Evolutionary conservation across 345 rosid genomes (phyloP).

Genomic region (Eucalyptus regnans): DNA sequence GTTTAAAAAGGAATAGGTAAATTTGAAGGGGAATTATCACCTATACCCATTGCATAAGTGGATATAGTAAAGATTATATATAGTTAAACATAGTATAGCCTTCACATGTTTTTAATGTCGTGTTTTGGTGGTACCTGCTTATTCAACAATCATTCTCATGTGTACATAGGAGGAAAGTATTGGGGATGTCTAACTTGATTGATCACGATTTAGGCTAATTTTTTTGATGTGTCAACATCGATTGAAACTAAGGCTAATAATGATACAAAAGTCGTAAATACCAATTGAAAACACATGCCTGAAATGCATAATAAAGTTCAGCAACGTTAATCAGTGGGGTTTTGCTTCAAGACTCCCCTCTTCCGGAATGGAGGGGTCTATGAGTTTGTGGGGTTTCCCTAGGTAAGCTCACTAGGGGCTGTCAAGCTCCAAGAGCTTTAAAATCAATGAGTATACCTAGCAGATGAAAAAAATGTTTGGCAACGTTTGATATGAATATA

Average conservation of each 20-base stretch:
- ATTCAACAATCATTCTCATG: not conserved
- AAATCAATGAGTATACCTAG: not conserved
- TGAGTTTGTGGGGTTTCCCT: too few relatives aligned
- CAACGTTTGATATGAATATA: not conserved
- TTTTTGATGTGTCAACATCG: not conserved
- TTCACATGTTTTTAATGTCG: not conserved
- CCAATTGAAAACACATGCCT: not conserved
- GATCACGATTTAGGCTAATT: not conserved
- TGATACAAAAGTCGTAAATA: not conserved
- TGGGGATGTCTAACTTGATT: not conserved
- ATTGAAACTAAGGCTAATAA: not conserved
- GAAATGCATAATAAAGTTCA: not conserved
- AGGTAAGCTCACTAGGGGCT: too few relatives aligned
- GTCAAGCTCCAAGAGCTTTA: too few relatives aligned
- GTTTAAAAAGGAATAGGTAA: not conserved
- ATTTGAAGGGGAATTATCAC: not conserved
- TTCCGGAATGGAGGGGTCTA: too few relatives aligned
- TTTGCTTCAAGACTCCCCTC: too few relatives aligned
- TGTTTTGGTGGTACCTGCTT: not conserved
- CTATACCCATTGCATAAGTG: not conserved
- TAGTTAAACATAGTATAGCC: not conserved
- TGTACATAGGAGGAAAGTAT: not conserved
- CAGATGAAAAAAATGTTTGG: not conserved
- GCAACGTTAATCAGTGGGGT: not conserved
- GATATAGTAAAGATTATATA: not conserved